phyloP scores from a whole-genome alignment of 2,329 filamentous ascomycete genomes.

The Alternaria solani region DNA sequence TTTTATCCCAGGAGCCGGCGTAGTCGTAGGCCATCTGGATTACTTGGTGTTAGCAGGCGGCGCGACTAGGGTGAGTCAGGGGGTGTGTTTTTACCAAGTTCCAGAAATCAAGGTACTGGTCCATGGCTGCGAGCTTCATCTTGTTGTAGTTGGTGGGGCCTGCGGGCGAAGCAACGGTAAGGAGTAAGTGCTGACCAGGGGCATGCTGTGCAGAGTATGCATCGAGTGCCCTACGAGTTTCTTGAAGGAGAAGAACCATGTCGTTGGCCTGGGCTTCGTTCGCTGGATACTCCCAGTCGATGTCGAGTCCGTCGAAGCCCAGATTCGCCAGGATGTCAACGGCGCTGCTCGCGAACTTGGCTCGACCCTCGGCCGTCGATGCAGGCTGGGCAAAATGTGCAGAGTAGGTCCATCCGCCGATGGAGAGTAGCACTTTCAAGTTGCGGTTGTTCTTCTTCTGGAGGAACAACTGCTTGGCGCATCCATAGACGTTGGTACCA shows the following conservation, averaged over 20 bases:
- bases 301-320: conserved; percentile 50
- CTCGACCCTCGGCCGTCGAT: conserved; percentile 39
- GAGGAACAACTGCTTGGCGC: conserved; percentile 49
- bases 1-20: conserved; percentile 47
- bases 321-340: conserved; percentile 44
- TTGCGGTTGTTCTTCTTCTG: conserved; percentile 49
- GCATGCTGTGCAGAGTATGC: conserved; percentile 52
- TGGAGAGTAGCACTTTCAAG: conserved; percentile 49
- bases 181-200: conserved; percentile 53
- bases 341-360: conserved; percentile 46
- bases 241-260: conserved; percentile 44
- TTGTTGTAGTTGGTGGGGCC: conserved; percentile 56
- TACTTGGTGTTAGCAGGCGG: not conserved
- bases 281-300: conserved; percentile 50
- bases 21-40: conserved; percentile 83
- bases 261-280: conserved; percentile 44
- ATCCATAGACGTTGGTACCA: conserved; percentile 50
- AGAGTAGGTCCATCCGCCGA: conserved; percentile 52
- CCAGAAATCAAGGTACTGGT: conserved; percentile 60
- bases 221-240: conserved; percentile 49
- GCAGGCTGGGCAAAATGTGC: conserved; percentile 46
- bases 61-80: not conserved
- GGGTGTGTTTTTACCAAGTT: conserved; percentile 53
- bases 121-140: conserved; percentile 56
- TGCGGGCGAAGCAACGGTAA: conserved; percentile 57